These are phyloP conservation scores for Zoysia matrella DNA, from an alignment of 202 grass and related monocot genomes.

Conservation along the genomic window DNA sequence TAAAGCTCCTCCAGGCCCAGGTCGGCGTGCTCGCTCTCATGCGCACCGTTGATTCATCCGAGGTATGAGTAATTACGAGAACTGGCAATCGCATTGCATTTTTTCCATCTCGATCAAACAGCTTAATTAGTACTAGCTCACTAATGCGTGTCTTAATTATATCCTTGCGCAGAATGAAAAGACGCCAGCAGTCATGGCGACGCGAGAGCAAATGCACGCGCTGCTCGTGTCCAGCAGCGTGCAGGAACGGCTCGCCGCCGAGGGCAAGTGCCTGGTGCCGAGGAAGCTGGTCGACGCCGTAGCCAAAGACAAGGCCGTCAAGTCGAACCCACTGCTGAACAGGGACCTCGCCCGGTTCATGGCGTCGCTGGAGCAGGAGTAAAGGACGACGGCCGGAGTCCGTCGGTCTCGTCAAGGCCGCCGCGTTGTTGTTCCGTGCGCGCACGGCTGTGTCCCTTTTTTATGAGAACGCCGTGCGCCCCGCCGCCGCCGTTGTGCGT, in stretches of 20 bases:
- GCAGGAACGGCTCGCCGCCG: constrained; percentile 56
- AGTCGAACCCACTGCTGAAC: constrained; percentile 48
- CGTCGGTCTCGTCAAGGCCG: constrained; percentile 33
- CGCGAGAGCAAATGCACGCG: constrained; percentile 38
- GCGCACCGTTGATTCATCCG: neutral
- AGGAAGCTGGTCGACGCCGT: constrained; percentile 48
- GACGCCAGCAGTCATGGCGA: constrained; percentile 31
- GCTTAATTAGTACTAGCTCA: neutral
- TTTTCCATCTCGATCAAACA: neutral
- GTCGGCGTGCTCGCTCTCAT: constrained; percentile 64
- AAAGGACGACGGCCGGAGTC: neutral
- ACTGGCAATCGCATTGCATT: neutral
- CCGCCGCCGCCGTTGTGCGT: constrained; percentile 21
- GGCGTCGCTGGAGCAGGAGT: constrained; percentile 33
- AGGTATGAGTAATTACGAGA: constrained; percentile 33
- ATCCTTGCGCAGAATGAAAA: constrained; percentile 35
- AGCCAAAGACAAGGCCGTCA: constrained; percentile 45
- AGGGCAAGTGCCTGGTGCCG: constrained; percentile 69
- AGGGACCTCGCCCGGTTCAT: constrained; percentile 59
- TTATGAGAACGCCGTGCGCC: constrained; percentile 22
- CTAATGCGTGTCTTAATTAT: neutral
- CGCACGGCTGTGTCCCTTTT: constrained; percentile 31
- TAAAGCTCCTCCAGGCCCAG: constrained; percentile 70
- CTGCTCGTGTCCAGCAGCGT: constrained; percentile 40
- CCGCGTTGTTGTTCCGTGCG: neutral